phyloP scores from a whole-genome alignment of 768 basidiomycete genomes.

The Russula brevipes region DNA sequence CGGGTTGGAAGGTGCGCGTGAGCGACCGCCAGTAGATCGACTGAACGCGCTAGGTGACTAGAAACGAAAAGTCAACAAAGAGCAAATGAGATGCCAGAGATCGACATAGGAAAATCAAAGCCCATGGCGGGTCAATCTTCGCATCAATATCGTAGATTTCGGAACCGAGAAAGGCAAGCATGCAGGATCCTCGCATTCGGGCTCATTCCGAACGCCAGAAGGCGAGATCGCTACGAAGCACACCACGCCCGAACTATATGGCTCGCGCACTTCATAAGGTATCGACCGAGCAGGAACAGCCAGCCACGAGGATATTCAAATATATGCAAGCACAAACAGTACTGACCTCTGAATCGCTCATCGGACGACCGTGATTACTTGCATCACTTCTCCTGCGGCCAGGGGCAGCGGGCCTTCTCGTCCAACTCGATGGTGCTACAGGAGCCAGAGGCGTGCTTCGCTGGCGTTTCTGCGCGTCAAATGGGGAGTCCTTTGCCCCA shows the following conservation, averaged over 20 bases:
- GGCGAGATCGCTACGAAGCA: neutral
- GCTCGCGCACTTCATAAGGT: neutral
- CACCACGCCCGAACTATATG: neutral
- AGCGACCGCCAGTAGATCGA: constrained; percentile 41
- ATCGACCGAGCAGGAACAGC: neutral
- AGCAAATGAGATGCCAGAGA: neutral
- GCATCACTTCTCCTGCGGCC: constrained; percentile 69
- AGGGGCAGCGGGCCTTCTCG: constrained; percentile 62
- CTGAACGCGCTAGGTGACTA: constrained; percentile 43
- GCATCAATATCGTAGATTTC: neutral
- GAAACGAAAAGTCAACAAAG: constrained; percentile 34
- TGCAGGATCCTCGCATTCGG: neutral
- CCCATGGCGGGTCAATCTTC: neutral
- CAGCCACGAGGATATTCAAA: neutral
- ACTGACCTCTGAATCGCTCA: constrained; percentile 72
- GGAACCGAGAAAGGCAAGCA: neutral
- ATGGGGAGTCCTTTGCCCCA: constrained; percentile 46
- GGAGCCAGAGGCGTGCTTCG: constrained; percentile 58
- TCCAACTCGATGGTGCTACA: constrained; percentile 71
- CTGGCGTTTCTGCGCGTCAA: constrained; percentile 66
- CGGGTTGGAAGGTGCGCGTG: constrained; percentile 71
- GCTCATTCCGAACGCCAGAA: neutral
- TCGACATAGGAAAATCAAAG: neutral
- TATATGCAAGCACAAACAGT: neutral
- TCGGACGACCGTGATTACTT: constrained; percentile 43